Evolutionary conservation across 2,329 filamentous ascomycete genomes (phyloP), one percentile per base, ranked within the genome.

Genomic region (Rugonectria rugulosa): DNA sequence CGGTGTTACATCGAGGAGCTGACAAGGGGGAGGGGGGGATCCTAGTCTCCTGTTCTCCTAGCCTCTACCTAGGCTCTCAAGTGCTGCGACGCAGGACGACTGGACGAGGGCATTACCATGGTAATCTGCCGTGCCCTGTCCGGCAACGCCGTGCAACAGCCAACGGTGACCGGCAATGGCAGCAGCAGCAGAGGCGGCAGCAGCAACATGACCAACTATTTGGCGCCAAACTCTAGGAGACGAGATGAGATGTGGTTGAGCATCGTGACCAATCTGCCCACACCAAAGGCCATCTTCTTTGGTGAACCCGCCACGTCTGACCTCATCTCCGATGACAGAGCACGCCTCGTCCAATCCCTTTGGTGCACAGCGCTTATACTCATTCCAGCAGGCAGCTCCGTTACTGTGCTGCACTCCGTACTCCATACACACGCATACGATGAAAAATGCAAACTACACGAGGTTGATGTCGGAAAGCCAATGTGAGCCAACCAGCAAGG

Each of bases 1-100:
- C 56, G 61, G 53, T 49, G 63, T 60, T 64, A 55, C 65, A 58
- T 64, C 41, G 46, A 53, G 17, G 38, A 17, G 29, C 38, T 21
- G 51, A 37, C 48, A 50, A 50, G 61, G 53, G 46, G 45, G n/a
- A n/a, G n/a, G n/a, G n/a, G n/a, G n/a, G n/a, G n/a, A n/a, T n/a
- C n/a, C n/a, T n/a, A n/a, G n/a, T n/a, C n/a, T n/a, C n/a, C n/a
- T n/a, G n/a, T n/a, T n/a, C n/a, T n/a, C n/a, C n/a, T n/a, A n/a
- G n/a, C n/a, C n/a, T n/a, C n/a, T n/a, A n/a, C n/a, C n/a, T n/a
- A n/a, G n/a, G n/a, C n/a, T n/a, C n/a, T n/a, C n/a, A n/a, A n/a
- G n/a, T n/a, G n/a, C n/a, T n/a, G n/a, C n/a, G n/a, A n/a, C n/a
- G n/a, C n/a, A n/a, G n/a, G n/a, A n/a, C n/a, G n/a, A n/a, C 54